Base-by-base conservation (phyloP, 192 early-diverging fungal genomes). In the Backusella morwellensis region DNA sequence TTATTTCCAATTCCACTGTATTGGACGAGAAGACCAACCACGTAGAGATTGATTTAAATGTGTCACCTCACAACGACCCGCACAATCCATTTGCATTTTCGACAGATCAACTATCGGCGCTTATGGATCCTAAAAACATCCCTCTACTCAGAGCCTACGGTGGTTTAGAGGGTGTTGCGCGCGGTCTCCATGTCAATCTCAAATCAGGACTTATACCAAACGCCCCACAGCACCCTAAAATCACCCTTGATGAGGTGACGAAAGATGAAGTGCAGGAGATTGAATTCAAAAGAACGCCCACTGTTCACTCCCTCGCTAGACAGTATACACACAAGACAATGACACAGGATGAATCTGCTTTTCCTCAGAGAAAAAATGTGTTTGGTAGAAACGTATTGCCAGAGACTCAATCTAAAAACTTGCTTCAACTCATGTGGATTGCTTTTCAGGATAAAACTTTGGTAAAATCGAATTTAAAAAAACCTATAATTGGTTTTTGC, bases 391-490 rank as follows among this genome's bases (percentile, higher is more conserved):
- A 95, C 74, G 80, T 91, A 17, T 77, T 95, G 52, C 91, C 94
- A 3, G 87, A 87, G 44, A 79, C 86, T 6, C 89, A 92, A 81
- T 75, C 86, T 56, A 93, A 93, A 59, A 84, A 84, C 40, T 88
- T 95, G 35, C 82, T 93, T 69, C 79, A 87, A 23, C 80, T 95
- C 21, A 92, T 93, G 86, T 93, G 92, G 92, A 90, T 91, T 35
- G 92, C 92, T 3, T 75, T 95, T 35, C 91, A 95, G 70, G 93
- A 95, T 80, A 93, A 92, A 76, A 92, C 92, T 78, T 80, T 95
- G 79, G 86, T 87, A 75, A 81, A 80, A 72, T 19, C 32, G 38
- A 40, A 40, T 12, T 40, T 11, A 11, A 21, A 44, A 40, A 40
- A 40, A 40, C 12, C 3, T 44, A 44, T 4, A 4, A 44, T 44